Evolutionary conservation across 352 stramenopile species (phyloP).

Genomic region (Globisporangium lucens): DNA sequence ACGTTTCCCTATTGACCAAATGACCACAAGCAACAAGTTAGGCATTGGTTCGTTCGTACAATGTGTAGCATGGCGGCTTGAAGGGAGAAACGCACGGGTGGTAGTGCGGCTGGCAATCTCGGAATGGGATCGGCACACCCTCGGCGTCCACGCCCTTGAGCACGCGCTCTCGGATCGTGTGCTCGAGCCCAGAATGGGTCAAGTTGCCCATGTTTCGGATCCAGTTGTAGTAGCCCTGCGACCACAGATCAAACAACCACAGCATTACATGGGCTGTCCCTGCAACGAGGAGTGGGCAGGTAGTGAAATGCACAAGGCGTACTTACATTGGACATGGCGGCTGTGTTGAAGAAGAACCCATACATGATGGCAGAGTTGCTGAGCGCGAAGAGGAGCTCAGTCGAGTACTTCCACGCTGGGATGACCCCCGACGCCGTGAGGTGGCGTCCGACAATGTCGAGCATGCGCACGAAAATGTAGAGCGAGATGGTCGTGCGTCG

Average conservation of each 20-base stretch:
- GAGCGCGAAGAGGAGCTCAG: slow-evolving; percentile 65
- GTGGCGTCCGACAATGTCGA: slow-evolving; percentile 75
- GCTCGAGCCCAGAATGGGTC: slow-evolving; percentile 67
- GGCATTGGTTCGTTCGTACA: background rate
- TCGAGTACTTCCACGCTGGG: slow-evolving; percentile 59
- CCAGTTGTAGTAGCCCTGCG: slow-evolving; percentile 77
- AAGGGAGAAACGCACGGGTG: slow-evolving; percentile 49
- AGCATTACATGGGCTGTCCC: background rate
- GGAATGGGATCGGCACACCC: slow-evolving; percentile 47
- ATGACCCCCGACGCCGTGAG: slow-evolving; percentile 47
- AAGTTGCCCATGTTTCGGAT: slow-evolving; percentile 68
- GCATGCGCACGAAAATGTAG: slow-evolving; percentile 84
- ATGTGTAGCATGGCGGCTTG: background rate
- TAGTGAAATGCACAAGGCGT: background rate
- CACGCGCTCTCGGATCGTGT: slow-evolving; percentile 55
- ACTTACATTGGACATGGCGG: slow-evolving; percentile 57
- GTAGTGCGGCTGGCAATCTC: slow-evolving; percentile 81
- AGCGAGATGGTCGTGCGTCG: slow-evolving; percentile 68
- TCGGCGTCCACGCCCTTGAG: slow-evolving; percentile 37
- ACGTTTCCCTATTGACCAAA: slow-evolving; percentile 51
- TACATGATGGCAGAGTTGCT: slow-evolving; percentile 83
- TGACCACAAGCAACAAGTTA: background rate
- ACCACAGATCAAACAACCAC: background rate
- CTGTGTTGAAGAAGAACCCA: slow-evolving; percentile 64
- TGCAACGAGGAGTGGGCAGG: background rate